Evolutionary conservation across 1,139 yeast species (phyloP), one percentile per base, ranked within the genome.

Genomic region (Geotrichum carabidarum): DNA sequence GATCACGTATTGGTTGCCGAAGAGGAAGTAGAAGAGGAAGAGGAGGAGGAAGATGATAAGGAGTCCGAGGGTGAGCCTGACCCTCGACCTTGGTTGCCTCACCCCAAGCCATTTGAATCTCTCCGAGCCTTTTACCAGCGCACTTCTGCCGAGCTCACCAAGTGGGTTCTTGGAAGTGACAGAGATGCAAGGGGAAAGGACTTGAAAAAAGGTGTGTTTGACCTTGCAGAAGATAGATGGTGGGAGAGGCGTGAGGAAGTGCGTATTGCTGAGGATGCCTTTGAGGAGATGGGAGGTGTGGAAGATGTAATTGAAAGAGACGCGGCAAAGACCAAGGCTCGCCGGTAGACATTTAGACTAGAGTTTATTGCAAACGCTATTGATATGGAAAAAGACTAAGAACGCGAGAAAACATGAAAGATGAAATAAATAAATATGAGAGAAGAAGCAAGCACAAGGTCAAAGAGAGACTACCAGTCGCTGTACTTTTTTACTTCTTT

Each of bases 221-320:
- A 90, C 62, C 72, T 91, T 58, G 86, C 95, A 69, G 96, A 91
- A 71, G 94, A 85, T 60, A 81, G 98, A 73, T 93, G 96, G 94
- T 93, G 98, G 98, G 98, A 93, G 68, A 85, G 98, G 74, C 83
- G 98, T 73, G 98, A 93, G 66, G 94, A 85, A 63, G 84, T 91
- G 27, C 83, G 95, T 66, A 78, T 82, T 42, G 87, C 89, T 48
- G 99, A 93, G 71, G 98, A 91, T 63, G 81, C 82, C 65, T 73
- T 88, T 67, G 98, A 91, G 71, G 96, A 89, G 62, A 67, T 86
- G 69, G 95, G 96, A 53, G 97, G 96, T 56, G 93, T 90, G 58
- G 95, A 88, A 27, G 95, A 88, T 59, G 84, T 91, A 43, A 74
- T 93, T n/a, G 96, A 90, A 65, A 81, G 81, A 64, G 95, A 87